Evolutionary conservation across 371 early-diverging fungal genomes (phyloP).

Genomic region (Mucor circinelloides): DNA sequence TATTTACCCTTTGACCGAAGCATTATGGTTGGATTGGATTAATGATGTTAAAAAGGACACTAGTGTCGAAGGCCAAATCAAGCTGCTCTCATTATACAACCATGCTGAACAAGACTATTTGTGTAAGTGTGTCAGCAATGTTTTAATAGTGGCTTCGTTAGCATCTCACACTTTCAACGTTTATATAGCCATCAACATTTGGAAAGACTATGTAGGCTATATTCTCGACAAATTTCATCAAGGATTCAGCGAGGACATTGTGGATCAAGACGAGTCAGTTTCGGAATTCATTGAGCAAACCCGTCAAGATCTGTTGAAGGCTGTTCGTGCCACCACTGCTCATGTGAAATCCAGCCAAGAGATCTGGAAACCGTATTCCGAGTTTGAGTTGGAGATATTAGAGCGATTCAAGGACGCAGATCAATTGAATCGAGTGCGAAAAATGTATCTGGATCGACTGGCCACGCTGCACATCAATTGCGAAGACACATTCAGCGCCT

Average conservation of each 20-base stretch:
- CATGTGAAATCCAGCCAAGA: slow-evolving; percentile 62
- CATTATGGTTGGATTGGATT: slow-evolving; percentile 72
- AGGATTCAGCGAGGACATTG: slow-evolving; percentile 30
- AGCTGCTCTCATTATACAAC: slow-evolving; percentile 47
- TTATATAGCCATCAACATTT: slow-evolving; percentile 55
- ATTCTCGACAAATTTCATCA: slow-evolving; percentile 33
- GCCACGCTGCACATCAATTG: slow-evolving; percentile 52
- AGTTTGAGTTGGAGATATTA: slow-evolving; percentile 52
- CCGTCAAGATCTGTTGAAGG: slow-evolving; percentile 42
- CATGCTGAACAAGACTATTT: slow-evolving; percentile 60
- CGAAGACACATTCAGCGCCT: slow-evolving; percentile 65
- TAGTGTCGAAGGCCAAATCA: slow-evolving; percentile 34
- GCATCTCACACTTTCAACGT: not conserved
- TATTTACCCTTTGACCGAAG: slow-evolving; percentile 63
- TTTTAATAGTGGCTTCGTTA: not conserved
- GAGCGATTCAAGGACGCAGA: slow-evolving; percentile 15
- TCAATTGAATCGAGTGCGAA: slow-evolving; percentile 7
- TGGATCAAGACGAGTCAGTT: slow-evolving; percentile 17
- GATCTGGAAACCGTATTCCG: slow-evolving; percentile 56
- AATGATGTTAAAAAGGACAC: slow-evolving; percentile 49
- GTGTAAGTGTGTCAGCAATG: slow-evolving; percentile 40
- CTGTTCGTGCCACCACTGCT: slow-evolving; percentile 42
- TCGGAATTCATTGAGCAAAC: slow-evolving; percentile 30
- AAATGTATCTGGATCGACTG: slow-evolving; percentile 45
- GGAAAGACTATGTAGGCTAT: slow-evolving; percentile 58